Base-by-base conservation (phyloP, 2,329 filamentous ascomycete species). In the Dactylellina parvicollis region DNA sequence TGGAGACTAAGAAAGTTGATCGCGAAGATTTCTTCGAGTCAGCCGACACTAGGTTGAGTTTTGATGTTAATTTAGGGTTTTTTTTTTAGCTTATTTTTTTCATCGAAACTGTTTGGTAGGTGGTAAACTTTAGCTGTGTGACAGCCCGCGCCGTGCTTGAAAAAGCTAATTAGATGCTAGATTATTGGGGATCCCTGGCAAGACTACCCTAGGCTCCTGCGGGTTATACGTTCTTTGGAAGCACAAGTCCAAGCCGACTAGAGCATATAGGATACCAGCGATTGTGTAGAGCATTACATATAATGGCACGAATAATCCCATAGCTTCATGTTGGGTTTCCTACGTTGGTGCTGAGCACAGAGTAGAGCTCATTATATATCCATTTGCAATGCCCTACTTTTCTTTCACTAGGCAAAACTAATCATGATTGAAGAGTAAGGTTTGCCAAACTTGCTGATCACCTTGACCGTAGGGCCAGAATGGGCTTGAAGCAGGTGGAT, bases 1-100 rank as follows among this genome's bases (percentile, higher is more conserved):
- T 79, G 79, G 3, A 77, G 75, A 50, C 75, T 76, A 56, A 79
- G 73, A 22, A 79, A 76, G 8, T 62, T 73, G 16, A 80, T 55
- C 0, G 78, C 79, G 22, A 77, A 80, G 4, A 80, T 77, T 60
- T 80, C 79, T 8, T 62, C 2, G 75, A 73, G 18, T 69, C 60
- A 26, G 44, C 20, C 30, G 30, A 20, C 42, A 16, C 56, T 60
- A 24, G 26, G 14, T 7, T 34, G 14, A 7, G 14, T 34, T 34
- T 34, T 7, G 14, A 34, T 34, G 5, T 7, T 34, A 7, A 34
- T 7, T 34, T 34, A 34, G 7, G 30, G 5, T 34, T 34, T 14
- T 34, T 34, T 34, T 34, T 7, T 14, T 34, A 34, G 5, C 7
- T 34, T 34, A 34, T 14, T 14, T 7, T 34, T 34, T 34, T 34